Percentiles rank a stretch among this genome's conserved stretches.
Evolutionary conservation across 139 green algal genomes (phyloP).

Genomic region (Auxenochlorella protothecoides): DNA sequence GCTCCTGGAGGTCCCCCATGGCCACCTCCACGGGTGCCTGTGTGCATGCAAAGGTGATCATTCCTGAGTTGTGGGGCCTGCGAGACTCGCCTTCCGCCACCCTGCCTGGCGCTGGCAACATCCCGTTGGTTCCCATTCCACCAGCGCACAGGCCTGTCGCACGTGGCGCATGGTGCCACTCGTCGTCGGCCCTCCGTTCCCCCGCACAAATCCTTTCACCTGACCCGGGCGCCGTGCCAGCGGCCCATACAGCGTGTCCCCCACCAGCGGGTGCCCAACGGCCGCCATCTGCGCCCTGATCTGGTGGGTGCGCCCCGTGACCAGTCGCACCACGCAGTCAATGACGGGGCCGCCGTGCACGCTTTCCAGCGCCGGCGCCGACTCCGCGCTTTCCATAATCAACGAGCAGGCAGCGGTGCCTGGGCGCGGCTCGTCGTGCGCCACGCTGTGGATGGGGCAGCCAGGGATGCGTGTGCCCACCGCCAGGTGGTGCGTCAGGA

Average conservation of each 20-base stretch:
- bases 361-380: slow-evolving; percentile 3
- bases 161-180: too few relatives aligned
- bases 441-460: slow-evolving; percentile 35
- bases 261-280: slow-evolving; percentile 49
- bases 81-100: too few relatives aligned
- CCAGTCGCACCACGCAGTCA: slow-evolving; percentile 51
- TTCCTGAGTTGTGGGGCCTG: too few relatives aligned
- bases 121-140: too few relatives aligned
- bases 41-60: too few relatives aligned
- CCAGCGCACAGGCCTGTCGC: too few relatives aligned
- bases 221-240: slow-evolving; percentile 1
- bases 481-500: slow-evolving; percentile 35
- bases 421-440: slow-evolving; percentile 5
- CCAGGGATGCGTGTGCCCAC: slow-evolving; percentile 15
- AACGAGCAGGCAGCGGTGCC: slow-evolving; percentile 6
- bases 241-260: slow-evolving; percentile 58
- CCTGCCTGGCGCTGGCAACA: too few relatives aligned
- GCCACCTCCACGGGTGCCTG: too few relatives aligned
- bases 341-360: too few relatives aligned
- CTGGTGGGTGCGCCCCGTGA: slow-evolving; percentile 74
- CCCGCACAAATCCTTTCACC: too few relatives aligned
- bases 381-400: neutral
- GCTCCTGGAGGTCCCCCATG: slow-evolving; percentile 5
- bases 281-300: slow-evolving; percentile 68
- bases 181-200: too few relatives aligned